Evolutionary conservation across 805 yeast genomes (phyloP).

Genomic region (Metschnikowia henanensis): DNA sequence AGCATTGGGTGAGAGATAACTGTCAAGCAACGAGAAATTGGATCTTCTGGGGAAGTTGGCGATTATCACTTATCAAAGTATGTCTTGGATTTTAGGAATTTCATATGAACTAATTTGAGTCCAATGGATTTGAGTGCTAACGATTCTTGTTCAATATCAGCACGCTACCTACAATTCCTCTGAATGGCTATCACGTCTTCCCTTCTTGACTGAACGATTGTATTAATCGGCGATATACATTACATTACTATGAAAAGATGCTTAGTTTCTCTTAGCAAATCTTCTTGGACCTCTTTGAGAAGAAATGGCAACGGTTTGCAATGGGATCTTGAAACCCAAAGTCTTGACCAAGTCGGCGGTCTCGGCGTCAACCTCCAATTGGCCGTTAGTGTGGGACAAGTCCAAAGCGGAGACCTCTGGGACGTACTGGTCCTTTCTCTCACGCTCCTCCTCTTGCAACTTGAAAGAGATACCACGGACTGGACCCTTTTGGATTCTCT

Average conservation of each 20-base stretch:
- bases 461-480: conserved; percentile 99
- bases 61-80: too few relatives aligned
- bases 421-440: conserved; percentile 99
- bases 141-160: too few relatives aligned
- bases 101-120: neutral
- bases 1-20: too few relatives aligned
- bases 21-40: too few relatives aligned
- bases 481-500: conserved; percentile 99
- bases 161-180: neutral
- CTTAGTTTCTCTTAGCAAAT: conserved; percentile 86
- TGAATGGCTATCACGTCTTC: neutral
- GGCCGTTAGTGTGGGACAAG: conserved; percentile 93
- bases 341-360: conserved; percentile 93
- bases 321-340: conserved; percentile 85
- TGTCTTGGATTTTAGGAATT: neutral
- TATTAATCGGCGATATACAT: conserved; percentile 21
- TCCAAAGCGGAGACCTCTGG: conserved; percentile 99
- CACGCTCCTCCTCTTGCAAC: conserved; percentile 99
- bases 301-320: conserved; percentile 83
- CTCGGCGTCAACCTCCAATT: conserved; percentile 95
- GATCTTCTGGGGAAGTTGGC: too few relatives aligned
- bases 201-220: conserved; percentile 3
- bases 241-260: conserved; percentile 18
- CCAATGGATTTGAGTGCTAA: too few relatives aligned
- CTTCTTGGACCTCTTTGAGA: conserved; percentile 89